Base-by-base conservation (phyloP, 805 yeast species). In the Jamesozyma lodderae region DNA sequence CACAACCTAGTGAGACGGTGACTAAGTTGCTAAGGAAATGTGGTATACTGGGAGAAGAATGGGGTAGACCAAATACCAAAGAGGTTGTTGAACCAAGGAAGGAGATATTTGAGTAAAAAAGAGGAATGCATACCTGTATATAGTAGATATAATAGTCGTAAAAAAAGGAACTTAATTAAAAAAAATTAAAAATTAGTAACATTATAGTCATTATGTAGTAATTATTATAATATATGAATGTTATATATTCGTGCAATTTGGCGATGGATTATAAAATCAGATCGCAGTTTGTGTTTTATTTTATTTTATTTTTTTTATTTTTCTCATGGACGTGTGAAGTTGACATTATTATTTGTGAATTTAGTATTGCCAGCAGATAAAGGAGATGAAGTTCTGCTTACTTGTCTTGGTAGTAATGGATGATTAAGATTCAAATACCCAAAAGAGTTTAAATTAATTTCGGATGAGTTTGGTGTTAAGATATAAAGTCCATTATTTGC, bases 1-100 rank as follows among this genome's bases (percentile, higher is more conserved):
- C 97, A 1, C 94, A 84, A 57, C 94, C 96, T 6, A 77, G 90
- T 18, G 87, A 81, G 31, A 68, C 92, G 3, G 94, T 90, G 10
- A 72, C 77, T 2, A 76, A 76, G 47, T 64, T 92, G 37, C 73
- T 92, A 57, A 79, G 77, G 55, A 85, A 79, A 59, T 86, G 83
- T 32, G 87, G 95, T 42, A 73, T 75, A 40, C 40, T 59, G 30
- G 51, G 47, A 21, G 44, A 46, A 19, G 49, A 42, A 22, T 58
- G 60, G 62, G 51, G 55, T n/a, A 46, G 47, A 27, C 14, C 17
- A 5, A 38, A 38, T 18, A 41, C 13, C 18, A 50, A 55, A 33
- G 50, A 45, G 21, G 48, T 53, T 7, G 42, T 52, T 6, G 33
- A 36, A 11, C 57, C 57, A 10, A 46, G 51, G 25, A 45, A 45